Conservation (phyloP, 208 protist genomes). For the Balamuthia mandrillaris region DNA sequence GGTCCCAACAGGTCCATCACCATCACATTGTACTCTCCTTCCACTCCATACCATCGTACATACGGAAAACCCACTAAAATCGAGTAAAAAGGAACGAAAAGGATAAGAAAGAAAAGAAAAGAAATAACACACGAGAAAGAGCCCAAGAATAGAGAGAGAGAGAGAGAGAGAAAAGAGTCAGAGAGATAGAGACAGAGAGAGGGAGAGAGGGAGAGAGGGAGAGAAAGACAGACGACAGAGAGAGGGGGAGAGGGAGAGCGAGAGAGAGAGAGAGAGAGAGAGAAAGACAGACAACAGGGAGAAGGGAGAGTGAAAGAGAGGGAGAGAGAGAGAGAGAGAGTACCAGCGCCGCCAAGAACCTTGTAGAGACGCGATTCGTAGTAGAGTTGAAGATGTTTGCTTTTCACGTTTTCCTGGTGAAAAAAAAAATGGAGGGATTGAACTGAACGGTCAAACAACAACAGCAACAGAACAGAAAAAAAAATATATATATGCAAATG, state of each 20-base stretch:
- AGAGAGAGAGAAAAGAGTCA: not conserved
- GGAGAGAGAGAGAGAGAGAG: not conserved
- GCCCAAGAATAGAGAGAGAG: constrained; percentile 5
- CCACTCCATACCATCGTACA: constrained; percentile 89
- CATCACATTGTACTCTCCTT: constrained; percentile 96
- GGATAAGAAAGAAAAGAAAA: not conserved
- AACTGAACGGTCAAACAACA: too few species aligned
- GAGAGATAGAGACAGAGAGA: not conserved
- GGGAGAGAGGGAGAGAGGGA: not conserved
- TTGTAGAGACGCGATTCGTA: constrained; percentile 95
- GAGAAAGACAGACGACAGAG: too few species aligned
- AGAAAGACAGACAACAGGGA: not conserved
- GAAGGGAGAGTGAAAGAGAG: not conserved
- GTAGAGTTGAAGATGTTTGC: constrained; percentile 90
- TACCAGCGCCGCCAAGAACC: constrained; percentile 73
- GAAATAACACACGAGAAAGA: not conserved
- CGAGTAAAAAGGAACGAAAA: not conserved
- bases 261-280: not conserved
- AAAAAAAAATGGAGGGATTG: not conserved
- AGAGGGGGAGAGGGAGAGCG: not conserved
- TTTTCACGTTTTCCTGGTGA: not conserved
- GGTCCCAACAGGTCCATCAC: constrained; percentile 98
- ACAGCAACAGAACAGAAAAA: too few species aligned
- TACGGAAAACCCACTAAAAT: constrained; percentile 86
- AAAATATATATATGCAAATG: not conserved